Conservation (phyloP, 164 flowering plant genomes). For the Warburgia ugandensis region DNA sequence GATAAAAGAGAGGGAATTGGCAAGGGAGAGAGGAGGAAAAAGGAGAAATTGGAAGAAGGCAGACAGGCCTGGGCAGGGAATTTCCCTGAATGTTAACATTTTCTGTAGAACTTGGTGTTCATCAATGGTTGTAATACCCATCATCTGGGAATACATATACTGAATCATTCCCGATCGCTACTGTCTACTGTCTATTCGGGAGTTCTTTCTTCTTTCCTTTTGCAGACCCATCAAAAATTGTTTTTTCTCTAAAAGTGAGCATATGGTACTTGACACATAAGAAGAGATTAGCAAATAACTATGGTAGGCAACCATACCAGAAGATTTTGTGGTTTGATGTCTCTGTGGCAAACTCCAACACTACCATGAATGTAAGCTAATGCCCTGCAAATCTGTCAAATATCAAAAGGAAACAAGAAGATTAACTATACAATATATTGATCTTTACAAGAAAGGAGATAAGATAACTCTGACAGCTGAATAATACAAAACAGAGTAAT, state of each 20-base stretch:
- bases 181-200: too few relatives aligned
- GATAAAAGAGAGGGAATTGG: too few relatives aligned
- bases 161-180: too few relatives aligned
- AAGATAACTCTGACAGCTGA: background rate
- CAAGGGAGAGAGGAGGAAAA: too few relatives aligned
- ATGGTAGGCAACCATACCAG: conserved; percentile 34
- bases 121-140: too few relatives aligned
- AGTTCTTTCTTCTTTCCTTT: too few relatives aligned
- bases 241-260: background rate
- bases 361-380: conserved; percentile 51
- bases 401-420: background rate
- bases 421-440: background rate
- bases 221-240: background rate
- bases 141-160: too few relatives aligned
- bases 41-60: too few relatives aligned
- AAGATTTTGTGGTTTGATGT: conserved; percentile 65
- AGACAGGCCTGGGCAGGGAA: too few relatives aligned
- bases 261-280: background rate
- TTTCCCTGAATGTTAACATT: too few relatives aligned
- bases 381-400: conserved; percentile 51
- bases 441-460: background rate
- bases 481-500: too few relatives aligned
- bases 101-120: too few relatives aligned
- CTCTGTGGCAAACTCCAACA: conserved; percentile 65
- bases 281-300: background rate